Base-by-base conservation (phyloP, 352 stramenopile genomes). In the Aphanomyces cochlioides region DNA sequence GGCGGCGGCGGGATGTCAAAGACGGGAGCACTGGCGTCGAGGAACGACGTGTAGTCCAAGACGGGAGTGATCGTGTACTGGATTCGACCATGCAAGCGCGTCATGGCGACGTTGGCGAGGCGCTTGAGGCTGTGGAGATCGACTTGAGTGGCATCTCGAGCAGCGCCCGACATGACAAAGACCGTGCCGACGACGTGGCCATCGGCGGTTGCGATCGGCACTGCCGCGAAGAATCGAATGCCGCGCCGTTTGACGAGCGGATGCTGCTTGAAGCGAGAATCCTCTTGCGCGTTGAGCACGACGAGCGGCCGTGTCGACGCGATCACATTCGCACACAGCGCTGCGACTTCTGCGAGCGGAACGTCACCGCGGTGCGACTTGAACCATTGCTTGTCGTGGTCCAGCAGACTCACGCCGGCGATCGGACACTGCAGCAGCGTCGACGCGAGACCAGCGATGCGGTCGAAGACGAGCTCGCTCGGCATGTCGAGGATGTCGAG, bases 381-480 rank as follows among this genome's bases (percentile, higher is more conserved):
- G 76, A 93, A 93, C 86, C 86, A 93, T 77, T 93, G 84, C 73
- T 88, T 89, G 69, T 92, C 81, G 67, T 91, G 88, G 80, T 93
- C 86, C 59, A 93, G 85, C 74, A 93, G 90, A 73, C 79, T 89
- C 47, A 93, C 83, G 53, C 84, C 86, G 13, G 86, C 86, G 66
- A 93, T 92, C 56, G 84, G 83, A 47, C 86, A 92, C 80, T 93
- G 90, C 83, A 93, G 89, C 72, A 91, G 83, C 72, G 91, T 92
- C 77, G 84, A 91, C 74, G 86, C 86, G 64, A 93, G 90, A 63
- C 83, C 82, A 70, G 84, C 90, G 40, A 93, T 77, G 72, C 90
- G 91, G 76, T 93, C 86, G 71, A 93, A 93, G 74, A 90, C 90
- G 50, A 92, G 84, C 47, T 93, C 86, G 63, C 79, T 76, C 67